Base-by-base conservation (phyloP, 2,329 filamentous ascomycete genomes). In the Cladophialophora bantiana region DNA sequence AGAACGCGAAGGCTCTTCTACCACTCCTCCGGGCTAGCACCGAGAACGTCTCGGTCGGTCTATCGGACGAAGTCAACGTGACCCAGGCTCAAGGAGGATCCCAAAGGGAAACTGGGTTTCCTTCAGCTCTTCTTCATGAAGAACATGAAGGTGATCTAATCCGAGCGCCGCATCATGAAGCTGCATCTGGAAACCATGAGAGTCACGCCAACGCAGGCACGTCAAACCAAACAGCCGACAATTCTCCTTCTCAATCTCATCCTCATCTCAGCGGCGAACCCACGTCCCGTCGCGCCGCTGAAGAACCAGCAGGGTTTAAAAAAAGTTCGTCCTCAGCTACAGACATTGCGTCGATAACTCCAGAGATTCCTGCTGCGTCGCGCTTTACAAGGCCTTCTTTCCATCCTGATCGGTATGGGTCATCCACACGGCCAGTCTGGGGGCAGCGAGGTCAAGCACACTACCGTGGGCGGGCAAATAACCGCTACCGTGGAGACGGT, bases 341-440 rank as follows among this genome's bases (percentile, higher is more conserved):
- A n/a, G 35, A 40, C 13, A 40, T 38, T 38, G 26, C 15, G 7
- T 35, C 53, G 12, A 36, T 38, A 7, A 50, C 10, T 10, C 36
- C 50, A 50, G 31, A 63, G 40, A n/a, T 9, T 20, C 20, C 59
- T 13, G 45, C 26, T 3, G 36, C 35, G 12, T n/a, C 31, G 12
- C 18, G 20, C 52, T 34, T 50, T 10, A 7, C 42, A 20, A 26
- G 60, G 32, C 59, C 55, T 38, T 18, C 36, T 13, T 66, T 68
- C 53, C 52, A 66, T 52, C 26, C 55, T 15, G 64, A 53, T 45
- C 56, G 56, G 15, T 62, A 64, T 20, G 38, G 59, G 50, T 45
- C 50, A 7, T 38, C 63, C 15, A n/a, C 32, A 9, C 63, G 45
- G 31, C 54, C 48, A 15, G 15, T 31, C n/a, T 40, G 59, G 5